Evolutionary conservation across 2,329 filamentous ascomycete genomes (phyloP).

Genomic region (Hymenoscyphus scutula): DNA sequence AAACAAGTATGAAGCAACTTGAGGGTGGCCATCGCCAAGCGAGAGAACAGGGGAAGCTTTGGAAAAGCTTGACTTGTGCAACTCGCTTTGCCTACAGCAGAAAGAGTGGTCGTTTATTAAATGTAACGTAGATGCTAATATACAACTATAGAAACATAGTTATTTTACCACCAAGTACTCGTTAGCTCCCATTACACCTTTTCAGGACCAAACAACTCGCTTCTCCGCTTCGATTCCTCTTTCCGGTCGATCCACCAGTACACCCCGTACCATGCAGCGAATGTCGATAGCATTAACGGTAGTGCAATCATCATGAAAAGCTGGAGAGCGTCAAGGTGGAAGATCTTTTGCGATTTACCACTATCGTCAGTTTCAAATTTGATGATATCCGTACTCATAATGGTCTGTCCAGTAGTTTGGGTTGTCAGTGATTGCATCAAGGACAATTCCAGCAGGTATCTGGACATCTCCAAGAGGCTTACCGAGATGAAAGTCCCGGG

Average conservation of each 20-base stretch:
- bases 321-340: neutral
- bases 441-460: neutral
- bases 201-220: neutral
- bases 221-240: constrained; percentile 4
- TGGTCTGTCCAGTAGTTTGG: neutral
- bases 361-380: neutral
- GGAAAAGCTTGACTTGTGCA: no score
- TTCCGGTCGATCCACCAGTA: constrained; percentile 33
- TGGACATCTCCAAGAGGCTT: constrained; percentile 19
- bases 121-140: no score
- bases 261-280: constrained; percentile 36
- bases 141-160: no score
- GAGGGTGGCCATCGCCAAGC: no score
- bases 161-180: no score
- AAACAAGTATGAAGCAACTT: no score
- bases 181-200: neutral
- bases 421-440: neutral
- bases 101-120: no score
- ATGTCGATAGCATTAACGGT: constrained; percentile 39
- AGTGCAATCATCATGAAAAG: constrained; percentile 30
- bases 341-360: neutral
- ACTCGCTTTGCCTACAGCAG: no score
- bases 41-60: no score
- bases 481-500: constrained; percentile 45
- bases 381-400: neutral